Conservation (phyloP, 1,284 basidiomycete genomes). For the Mixia osmundae region DNA sequence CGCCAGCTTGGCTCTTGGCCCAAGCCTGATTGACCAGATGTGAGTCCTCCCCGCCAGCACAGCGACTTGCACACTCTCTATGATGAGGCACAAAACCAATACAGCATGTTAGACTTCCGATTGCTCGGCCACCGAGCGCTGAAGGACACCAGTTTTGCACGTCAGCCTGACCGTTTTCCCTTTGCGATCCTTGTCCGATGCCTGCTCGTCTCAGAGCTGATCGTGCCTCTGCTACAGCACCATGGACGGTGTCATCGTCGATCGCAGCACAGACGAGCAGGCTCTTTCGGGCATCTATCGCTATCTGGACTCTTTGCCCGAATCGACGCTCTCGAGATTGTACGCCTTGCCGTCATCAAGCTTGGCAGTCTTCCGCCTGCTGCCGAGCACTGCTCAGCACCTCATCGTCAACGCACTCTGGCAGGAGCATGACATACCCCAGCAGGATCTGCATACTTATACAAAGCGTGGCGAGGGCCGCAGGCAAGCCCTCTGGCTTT, state of each 20-base stretch:
- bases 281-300: slow-evolving; percentile 24
- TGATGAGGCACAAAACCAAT: slow-evolving; percentile 1
- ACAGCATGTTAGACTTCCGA: slow-evolving; percentile 13
- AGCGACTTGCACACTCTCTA: too few relatives aligned
- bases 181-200: neutral
- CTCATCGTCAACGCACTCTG: slow-evolving; percentile 78
- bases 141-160: slow-evolving; percentile 10
- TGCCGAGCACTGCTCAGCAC: slow-evolving; percentile 68
- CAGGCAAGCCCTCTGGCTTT: slow-evolving; percentile 38
- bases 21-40: too few relatives aligned
- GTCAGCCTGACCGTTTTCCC: slow-evolving; percentile 9
- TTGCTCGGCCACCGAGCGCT: neutral
- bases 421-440: slow-evolving; percentile 58
- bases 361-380: slow-evolving; percentile 71
- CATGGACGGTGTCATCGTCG: neutral
- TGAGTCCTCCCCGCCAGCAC: too few relatives aligned
- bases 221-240: neutral
- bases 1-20: too few relatives aligned
- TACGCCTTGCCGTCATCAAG: slow-evolving; percentile 80
- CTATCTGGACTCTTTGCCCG: slow-evolving; percentile 67
- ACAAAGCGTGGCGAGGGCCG: slow-evolving; percentile 50
- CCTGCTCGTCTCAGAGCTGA: neutral
- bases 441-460: slow-evolving; percentile 41
- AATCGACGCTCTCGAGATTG: slow-evolving; percentile 54
- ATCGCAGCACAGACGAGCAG: neutral